A percentile compares a stretch with the other conserved stretches of the same genome.
Conservation (phyloP, 306 rosid species). For the Abrus pulchellus region DNA sequence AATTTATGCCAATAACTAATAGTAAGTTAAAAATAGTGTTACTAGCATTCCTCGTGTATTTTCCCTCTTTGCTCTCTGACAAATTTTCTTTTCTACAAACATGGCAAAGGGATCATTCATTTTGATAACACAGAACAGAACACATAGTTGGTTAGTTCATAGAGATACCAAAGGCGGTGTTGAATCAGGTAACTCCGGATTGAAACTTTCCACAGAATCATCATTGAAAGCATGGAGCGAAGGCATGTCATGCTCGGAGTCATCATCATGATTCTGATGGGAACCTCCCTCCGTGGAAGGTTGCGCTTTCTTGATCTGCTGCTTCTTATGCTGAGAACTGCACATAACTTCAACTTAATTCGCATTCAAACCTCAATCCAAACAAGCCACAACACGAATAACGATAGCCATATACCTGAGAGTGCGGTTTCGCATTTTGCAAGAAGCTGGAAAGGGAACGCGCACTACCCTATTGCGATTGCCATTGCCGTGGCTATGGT, state of each 20-base stretch:
- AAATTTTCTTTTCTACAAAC: not conserved
- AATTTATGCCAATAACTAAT: too few species aligned
- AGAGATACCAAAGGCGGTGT: slow-evolving; percentile 59
- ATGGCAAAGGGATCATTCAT: slow-evolving; percentile 20
- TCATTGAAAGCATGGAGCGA: slow-evolving; percentile 51
- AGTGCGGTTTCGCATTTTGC: slow-evolving; percentile 70
- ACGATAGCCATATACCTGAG: slow-evolving; percentile 52
- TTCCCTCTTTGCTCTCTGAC: too few species aligned
- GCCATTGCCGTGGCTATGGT: not conserved
- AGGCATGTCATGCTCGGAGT: slow-evolving; percentile 51
- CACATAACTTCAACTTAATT: not conserved
- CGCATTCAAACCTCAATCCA: not conserved
- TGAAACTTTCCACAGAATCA: slow-evolving; percentile 47
- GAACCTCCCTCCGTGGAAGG: slow-evolving; percentile 56
- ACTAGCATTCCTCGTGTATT: too few species aligned
- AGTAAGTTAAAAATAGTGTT: too few species aligned
- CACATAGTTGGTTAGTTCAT: too few species aligned
- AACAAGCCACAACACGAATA: not conserved
- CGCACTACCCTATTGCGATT: slow-evolving; percentile 16
- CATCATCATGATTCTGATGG: slow-evolving; percentile 58
- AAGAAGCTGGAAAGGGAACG: slow-evolving; percentile 62
- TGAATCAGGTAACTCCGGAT: slow-evolving; percentile 44
- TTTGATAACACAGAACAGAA: not conserved
- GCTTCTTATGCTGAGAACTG: slow-evolving; percentile 74
- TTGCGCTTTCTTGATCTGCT: slow-evolving; percentile 65